A percentile compares a stretch with the other conserved stretches of the same genome.
These are phyloP conservation scores for Hibiscus syriacus DNA, from an alignment of 345 rosid species.

Conservation along the genomic window DNA sequence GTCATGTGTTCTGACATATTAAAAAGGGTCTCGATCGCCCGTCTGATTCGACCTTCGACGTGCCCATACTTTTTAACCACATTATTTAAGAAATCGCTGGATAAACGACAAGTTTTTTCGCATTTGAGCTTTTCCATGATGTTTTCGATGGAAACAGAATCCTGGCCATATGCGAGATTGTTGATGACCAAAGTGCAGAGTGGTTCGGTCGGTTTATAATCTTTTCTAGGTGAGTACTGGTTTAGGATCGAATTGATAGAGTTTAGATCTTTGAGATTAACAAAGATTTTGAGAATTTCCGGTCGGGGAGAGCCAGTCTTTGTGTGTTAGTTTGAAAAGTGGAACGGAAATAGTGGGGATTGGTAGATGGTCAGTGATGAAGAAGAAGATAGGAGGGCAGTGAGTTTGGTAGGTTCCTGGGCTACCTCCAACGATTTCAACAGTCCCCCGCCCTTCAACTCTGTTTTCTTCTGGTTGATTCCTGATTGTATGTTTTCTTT, in stretches of 20 bases:
- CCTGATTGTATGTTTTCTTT: too few relatives aligned
- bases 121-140: too few relatives aligned
- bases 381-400: not conserved
- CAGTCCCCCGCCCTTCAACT: too few relatives aligned
- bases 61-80: conserved; percentile 66
- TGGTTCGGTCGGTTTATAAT: conserved; percentile 69
- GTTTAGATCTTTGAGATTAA: conserved; percentile 39
- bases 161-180: conserved; percentile 48
- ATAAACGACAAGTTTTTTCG: conserved; percentile 40
- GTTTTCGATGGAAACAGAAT: too few relatives aligned
- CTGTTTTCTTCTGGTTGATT: too few relatives aligned
- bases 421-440: too few relatives aligned
- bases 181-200: conserved; percentile 50
- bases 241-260: conserved; percentile 38
- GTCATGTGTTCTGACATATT: conserved; percentile 60
- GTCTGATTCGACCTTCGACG: conserved; percentile 47
- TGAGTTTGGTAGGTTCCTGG: too few relatives aligned
- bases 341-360: not conserved
- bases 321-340: conserved; percentile 40
- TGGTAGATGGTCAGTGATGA: not conserved
- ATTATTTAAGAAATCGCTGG: conserved; percentile 68
- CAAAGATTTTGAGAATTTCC: conserved; percentile 57
- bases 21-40: conserved; percentile 52
- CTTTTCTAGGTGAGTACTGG: conserved; percentile 59
- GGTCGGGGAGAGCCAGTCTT: too few relatives aligned